These are phyloP conservation scores for Fusarium sp. DNA, from an alignment of 2,329 filamentous ascomycete species.

Conservation along the genomic window DNA sequence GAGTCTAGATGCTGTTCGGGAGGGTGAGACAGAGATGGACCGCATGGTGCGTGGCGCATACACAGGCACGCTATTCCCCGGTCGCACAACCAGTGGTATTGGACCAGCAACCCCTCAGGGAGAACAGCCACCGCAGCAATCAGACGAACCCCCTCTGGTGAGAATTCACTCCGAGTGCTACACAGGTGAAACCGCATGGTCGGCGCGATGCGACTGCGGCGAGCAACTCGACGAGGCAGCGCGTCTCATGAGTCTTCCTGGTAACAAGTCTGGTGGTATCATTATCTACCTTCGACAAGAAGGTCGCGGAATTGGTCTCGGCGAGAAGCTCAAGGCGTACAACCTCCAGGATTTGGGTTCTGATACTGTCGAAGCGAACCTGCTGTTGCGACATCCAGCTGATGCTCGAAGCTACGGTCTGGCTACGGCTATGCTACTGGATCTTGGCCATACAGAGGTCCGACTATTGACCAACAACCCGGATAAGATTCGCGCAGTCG, in stretches of 20 bases:
- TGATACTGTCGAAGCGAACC: constrained; percentile 97
- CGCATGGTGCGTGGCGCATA: constrained; percentile 97
- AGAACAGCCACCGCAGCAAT: constrained; percentile 20
- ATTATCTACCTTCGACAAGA: constrained; percentile 97
- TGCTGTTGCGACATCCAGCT: constrained; percentile 90
- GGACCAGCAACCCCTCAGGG: constrained; percentile 51
- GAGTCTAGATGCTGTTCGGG: constrained; percentile 76
- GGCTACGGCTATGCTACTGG: constrained; percentile 93
- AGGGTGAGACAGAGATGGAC: constrained; percentile 87
- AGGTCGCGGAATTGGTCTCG: constrained; percentile 92
- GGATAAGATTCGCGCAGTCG: constrained; percentile 94
- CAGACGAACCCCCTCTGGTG: constrained; percentile 74
- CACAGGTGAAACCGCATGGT: constrained; percentile 98
- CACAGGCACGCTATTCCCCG: constrained; percentile 86
- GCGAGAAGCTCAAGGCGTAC: constrained; percentile 97
- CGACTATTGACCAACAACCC: constrained; percentile 95
- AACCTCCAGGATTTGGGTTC: constrained; percentile 96
- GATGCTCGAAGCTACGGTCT: constrained; percentile 95
- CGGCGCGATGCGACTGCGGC: constrained; percentile 95
- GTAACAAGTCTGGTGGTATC: constrained; percentile 78
- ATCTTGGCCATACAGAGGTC: constrained; percentile 84
- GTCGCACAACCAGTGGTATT: constrained; percentile 80
- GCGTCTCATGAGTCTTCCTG: constrained; percentile 85
- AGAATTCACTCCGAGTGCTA: constrained; percentile 99
- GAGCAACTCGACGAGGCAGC: constrained; percentile 98